Percentiles rank a stretch among this genome's conserved stretches.
Evolutionary conservation across 345 rosid species (phyloP).

Genomic region (Rhodamnia rubescens): DNA sequence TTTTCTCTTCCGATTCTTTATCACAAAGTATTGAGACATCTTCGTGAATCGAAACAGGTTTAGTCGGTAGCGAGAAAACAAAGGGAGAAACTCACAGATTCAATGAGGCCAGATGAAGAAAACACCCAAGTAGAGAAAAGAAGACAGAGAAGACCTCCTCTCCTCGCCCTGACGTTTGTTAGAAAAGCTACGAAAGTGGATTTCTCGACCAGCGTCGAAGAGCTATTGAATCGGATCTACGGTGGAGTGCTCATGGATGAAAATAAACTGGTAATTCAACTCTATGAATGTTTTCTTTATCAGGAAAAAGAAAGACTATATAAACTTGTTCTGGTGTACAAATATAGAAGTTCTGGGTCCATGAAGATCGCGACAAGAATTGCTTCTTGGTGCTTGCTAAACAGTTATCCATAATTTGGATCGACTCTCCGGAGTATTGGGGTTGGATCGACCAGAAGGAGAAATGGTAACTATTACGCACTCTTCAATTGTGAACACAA

Average conservation of each 20-base stretch:
- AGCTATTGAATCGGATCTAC: neutral
- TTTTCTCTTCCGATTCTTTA: neutral
- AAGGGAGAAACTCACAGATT: neutral
- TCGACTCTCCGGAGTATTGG: neutral
- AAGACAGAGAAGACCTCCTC: neutral
- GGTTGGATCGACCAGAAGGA: neutral
- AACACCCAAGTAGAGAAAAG: too few relatives aligned
- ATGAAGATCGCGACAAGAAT: neutral
- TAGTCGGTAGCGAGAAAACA: rapidly evolving
- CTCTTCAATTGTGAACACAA: neutral
- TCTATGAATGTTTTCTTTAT: too few relatives aligned
- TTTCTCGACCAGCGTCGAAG: neutral
- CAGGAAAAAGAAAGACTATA: too few relatives aligned
- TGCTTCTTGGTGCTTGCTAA: neutral
- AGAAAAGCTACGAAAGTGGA: neutral
- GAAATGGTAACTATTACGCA: neutral
- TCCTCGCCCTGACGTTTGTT: neutral
- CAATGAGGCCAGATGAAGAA: neutral
- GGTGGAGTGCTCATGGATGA: rapidly evolving
- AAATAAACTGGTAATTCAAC: neutral
- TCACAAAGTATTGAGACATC: neutral
- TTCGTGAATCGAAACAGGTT: neutral
- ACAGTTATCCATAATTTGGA: neutral
- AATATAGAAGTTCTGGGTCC: neutral
- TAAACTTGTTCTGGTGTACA: neutral